These are phyloP conservation scores for Debaryomyces subglobosus DNA, from an alignment of 1,139 yeast genomes.

Conservation along the genomic window DNA sequence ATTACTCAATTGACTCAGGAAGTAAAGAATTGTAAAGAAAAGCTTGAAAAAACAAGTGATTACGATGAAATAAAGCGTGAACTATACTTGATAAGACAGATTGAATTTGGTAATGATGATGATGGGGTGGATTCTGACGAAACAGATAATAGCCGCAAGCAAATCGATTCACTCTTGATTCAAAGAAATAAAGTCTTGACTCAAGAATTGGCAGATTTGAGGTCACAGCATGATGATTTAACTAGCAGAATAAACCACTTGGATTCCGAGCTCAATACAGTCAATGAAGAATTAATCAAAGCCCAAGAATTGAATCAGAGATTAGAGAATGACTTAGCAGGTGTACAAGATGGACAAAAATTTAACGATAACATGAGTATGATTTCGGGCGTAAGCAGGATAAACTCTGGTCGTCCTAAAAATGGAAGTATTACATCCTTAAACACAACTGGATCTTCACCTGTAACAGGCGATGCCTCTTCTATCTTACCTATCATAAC, in stretches of 20 bases:
- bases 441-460: slow-evolving; percentile 23
- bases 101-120: slow-evolving; percentile 64
- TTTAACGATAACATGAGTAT: slow-evolving; percentile 70
- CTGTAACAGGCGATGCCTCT: slow-evolving; percentile 26
- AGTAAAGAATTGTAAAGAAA: slow-evolving; percentile 49
- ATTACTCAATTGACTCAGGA: slow-evolving; percentile 52
- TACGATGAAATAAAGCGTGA: slow-evolving; percentile 82
- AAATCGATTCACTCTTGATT: slow-evolving; percentile 53
- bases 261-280: slow-evolving; percentile 38
- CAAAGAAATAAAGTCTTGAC: slow-evolving; percentile 64
- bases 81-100: slow-evolving; percentile 67
- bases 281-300: slow-evolving; percentile 37
- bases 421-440: slow-evolving; percentile 43
- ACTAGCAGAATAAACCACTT: slow-evolving; percentile 40
- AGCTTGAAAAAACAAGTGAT: slow-evolving; percentile 53
- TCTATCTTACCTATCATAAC: slow-evolving; percentile 86
- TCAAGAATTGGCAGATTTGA: slow-evolving; percentile 58
- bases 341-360: slow-evolving; percentile 45
- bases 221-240: slow-evolving; percentile 54
- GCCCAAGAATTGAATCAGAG: slow-evolving; percentile 53
- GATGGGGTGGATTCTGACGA: slow-evolving; percentile 22
- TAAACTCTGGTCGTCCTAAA: slow-evolving; percentile 36
- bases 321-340: slow-evolving; percentile 70
- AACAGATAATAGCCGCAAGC: slow-evolving; percentile 18
- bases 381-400: slow-evolving; percentile 61